Conservation (phyloP, 495 filamentous ascomycete species). For the Xylaria intraflava region DNA sequence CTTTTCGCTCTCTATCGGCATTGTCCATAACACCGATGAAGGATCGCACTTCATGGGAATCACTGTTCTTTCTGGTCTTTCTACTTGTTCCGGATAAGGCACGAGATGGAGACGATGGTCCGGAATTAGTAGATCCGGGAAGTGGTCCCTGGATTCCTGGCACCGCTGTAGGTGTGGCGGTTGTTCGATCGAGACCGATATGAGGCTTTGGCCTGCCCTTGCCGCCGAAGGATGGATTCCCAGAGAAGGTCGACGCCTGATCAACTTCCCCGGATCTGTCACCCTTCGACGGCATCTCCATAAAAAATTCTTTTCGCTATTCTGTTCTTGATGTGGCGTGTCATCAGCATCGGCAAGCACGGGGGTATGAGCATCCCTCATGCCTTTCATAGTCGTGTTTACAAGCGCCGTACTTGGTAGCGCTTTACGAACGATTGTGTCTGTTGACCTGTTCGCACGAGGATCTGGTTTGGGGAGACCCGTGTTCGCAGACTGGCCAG, state of each 20-base stretch:
- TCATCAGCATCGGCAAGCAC: not conserved
- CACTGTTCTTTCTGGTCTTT: not conserved
- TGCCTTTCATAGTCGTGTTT: not conserved
- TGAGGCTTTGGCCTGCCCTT: constrained; percentile 1
- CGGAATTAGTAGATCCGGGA: constrained; percentile 20
- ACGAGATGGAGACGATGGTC: constrained; percentile 22
- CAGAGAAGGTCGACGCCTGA: not conserved
- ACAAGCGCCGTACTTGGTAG: constrained; percentile 1
- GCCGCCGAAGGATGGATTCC: constrained; percentile 4
- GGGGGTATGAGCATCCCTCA: not conserved
- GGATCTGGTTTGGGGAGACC: not conserved
- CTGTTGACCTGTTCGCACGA: constrained; percentile 12
- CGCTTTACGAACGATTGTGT: constrained; percentile 21
- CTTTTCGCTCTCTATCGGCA: not conserved
- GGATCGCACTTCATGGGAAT: not conserved
- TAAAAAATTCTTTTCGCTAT: constrained; percentile 25
- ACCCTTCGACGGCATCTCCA: constrained; percentile 21
- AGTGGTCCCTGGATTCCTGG: constrained; percentile 13
- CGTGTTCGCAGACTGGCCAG: not conserved
- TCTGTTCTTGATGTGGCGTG: not conserved
- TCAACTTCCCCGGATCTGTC: constrained; percentile 17
- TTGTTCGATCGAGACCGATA: constrained; percentile 7
- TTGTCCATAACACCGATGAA: not conserved
- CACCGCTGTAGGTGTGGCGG: not conserved
- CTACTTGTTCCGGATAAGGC: constrained; percentile 8